Base-by-base conservation (phyloP, 495 filamentous ascomycete genomes). In the Rhizodiscina lignyota region DNA sequence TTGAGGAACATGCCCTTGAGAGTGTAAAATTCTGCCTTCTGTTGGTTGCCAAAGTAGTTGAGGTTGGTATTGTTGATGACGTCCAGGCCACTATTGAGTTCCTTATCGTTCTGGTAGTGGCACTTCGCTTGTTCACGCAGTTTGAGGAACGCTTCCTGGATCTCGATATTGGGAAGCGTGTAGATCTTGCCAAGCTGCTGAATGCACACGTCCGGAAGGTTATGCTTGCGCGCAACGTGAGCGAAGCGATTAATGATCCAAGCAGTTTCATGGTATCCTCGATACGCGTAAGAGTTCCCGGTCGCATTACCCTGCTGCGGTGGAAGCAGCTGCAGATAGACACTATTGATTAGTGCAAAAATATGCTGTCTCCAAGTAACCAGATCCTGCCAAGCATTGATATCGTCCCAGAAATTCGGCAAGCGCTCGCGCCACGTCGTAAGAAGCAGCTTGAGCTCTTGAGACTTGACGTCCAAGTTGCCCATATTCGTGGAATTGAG, bases 161-260 rank as follows among this genome's bases (percentile, higher is more conserved):
- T 99, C 60, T 99, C 91, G 22, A 99, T 99, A 48, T 99, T 99
- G 5, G 91, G 91, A 6, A 99, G 68, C 0, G 89, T 96, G 53
- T 99, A 99, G 47, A 99, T 99, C 34, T 85, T 82, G 49, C 84
- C 92, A 10, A 99, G 70, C 51, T 99, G 91, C 42, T 69, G 80
- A 53, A 96, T 94, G 63, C 91, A 99, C 34, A 96, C 89, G 31
- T 96, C 91, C 1, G 85, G 83, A 44, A 99, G 74, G 44, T 84
- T 83, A 52, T 99, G 91, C 61, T 96, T 96, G 20, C 91, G 73
- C 32, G 91, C 89, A 24, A 99, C 91, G 49, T 96, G 89, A 2
- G 91, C 91, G 49, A 99, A 99, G 15, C 91, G 70, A 53, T 99
- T 99, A 59, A 99, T 99, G 41, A 96, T 99, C 91, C 91, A 99